Evolutionary conservation across 129 eudicot species (phyloP).

Genomic region (Helianthus tuberosus): DNA sequence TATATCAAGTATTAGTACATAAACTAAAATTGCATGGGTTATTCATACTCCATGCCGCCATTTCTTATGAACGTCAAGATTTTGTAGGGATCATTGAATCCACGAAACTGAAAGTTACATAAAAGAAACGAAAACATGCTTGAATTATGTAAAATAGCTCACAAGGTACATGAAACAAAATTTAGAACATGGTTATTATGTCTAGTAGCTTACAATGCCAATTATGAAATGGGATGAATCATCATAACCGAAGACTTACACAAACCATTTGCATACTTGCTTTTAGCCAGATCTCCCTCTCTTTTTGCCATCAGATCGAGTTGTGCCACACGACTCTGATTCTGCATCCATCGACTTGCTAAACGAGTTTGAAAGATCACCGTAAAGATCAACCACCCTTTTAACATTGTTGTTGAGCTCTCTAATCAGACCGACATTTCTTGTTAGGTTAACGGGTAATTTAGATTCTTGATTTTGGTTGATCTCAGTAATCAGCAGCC

Average conservation of each 20-base stretch:
- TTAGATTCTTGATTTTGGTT: constrained; percentile 84
- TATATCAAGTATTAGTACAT: too few relatives aligned
- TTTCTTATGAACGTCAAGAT: constrained; percentile 17
- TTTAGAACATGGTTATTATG: constrained; percentile 30
- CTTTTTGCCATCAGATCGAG: constrained; percentile 69
- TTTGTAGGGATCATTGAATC: constrained; percentile 18
- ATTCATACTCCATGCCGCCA: background rate
- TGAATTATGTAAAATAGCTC: constrained; percentile 28
- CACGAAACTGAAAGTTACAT: constrained; percentile 13
- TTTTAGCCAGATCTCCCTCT: constrained; percentile 56
- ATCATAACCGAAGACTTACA: constrained; percentile 26
- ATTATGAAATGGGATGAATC: constrained; percentile 28
- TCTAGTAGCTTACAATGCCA: constrained; percentile 36
- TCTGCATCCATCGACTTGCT: constrained; percentile 75
- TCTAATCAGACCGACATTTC: constrained; percentile 77
- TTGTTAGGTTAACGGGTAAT: constrained; percentile 59
- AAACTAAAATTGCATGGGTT: too few relatives aligned
- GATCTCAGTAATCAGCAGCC: constrained; percentile 69
- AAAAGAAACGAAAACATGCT: constrained; percentile 17
- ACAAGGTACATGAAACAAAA: constrained; percentile 29
- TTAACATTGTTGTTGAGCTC: constrained; percentile 84
- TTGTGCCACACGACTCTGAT: constrained; percentile 62
- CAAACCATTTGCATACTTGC: constrained; percentile 13
- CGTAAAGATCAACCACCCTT: constrained; percentile 76
- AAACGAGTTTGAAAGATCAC: constrained; percentile 63